These are phyloP conservation scores for Stachybotrys echinatus DNA, from an alignment of 2,329 filamentous ascomycete species.

Conservation along the genomic window DNA sequence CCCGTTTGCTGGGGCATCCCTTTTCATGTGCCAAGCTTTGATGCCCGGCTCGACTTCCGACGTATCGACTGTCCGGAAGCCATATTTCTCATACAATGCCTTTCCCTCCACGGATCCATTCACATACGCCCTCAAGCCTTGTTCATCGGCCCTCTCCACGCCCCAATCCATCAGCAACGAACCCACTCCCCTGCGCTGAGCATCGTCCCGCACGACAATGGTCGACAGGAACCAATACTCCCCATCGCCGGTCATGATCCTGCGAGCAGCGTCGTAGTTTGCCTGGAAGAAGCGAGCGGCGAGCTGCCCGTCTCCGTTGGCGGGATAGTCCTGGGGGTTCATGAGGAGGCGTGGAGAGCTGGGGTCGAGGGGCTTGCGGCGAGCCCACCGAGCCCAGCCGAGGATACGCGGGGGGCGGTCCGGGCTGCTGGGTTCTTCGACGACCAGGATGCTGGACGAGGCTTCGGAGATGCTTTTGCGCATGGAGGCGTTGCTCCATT, in stretches of 20 bases:
- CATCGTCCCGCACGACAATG: constrained; percentile 22
- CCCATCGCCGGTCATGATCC: constrained; percentile 17
- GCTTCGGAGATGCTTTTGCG: constrained; percentile 19
- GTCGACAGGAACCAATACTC: constrained; percentile 27
- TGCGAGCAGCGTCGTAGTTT: constrained; percentile 14
- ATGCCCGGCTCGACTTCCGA: constrained; percentile 13
- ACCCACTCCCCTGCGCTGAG: constrained; percentile 26
- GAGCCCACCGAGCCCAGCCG: constrained; percentile 29
- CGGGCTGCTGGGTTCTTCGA: constrained; percentile 8
- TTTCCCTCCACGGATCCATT: constrained; percentile 20
- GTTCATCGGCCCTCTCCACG: constrained; percentile 19
- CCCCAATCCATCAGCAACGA: constrained; percentile 25
- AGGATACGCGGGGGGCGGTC: constrained; percentile 10
- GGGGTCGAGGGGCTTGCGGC: constrained; percentile 12
- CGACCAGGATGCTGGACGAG: constrained; percentile 22
- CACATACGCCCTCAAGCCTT: constrained; percentile 19
- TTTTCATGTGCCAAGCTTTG: constrained; percentile 23
- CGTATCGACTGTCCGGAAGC: constrained; percentile 17
- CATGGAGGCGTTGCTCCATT: constrained; percentile 15
- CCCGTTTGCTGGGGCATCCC: constrained; percentile 9
- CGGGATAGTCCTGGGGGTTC: constrained; percentile 15
- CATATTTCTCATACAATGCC: constrained; percentile 21
- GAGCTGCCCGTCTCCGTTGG: constrained; percentile 20
- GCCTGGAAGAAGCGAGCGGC: constrained; percentile 35
- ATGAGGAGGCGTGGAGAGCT: constrained; percentile 12